Evolutionary conservation across 352 stramenopile species (phyloP), one percentile per base, ranked within the genome.

Genomic region (Lagenidium sp.): DNA sequence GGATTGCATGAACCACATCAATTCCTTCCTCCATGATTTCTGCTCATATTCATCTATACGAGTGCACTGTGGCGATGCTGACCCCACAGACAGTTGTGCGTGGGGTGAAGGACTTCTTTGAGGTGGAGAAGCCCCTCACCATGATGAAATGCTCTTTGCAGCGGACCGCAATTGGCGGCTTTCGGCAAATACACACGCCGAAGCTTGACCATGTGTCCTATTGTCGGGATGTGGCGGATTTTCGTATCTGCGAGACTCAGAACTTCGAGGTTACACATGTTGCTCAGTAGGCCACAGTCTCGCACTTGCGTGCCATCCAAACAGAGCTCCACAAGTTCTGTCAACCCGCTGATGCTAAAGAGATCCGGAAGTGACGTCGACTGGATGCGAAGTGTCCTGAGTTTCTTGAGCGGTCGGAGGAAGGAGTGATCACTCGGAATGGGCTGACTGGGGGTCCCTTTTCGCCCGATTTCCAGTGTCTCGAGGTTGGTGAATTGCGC

Each of bases 401-500:
- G 50, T 19, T 57, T 36, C 18, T 41, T 57, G 28, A 60, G 45
- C 7, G 52, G 30, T 11, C 46, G 40, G 15, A 60, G 28, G 25
- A 60, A 60, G 15, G 52, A 55, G 25, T 60, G 52, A 24, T 55
- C 41, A 15, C 47, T 46, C 2, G 52, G 52, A 7, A 47, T 8
- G 4, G 45, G 44, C 19, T 30, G 16, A 4, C 35, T 45, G 10
- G 31, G 20, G 4, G 45, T 48, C 19, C 22, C 26, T 6, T 18
- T 26, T 13, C 52, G 52, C 6, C 52, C 52, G 12, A 60, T 53
- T 23, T 55, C 40, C 15, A 60, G 52, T 6, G n/a, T 38, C 36
- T 55, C 44, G 13, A 60, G 52, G 45, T 54, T 44, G 6, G 38
- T 60, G 21, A 60, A 51, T 29, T 55, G 44, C 10, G 45, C 44